phyloP scores from a whole-genome alignment of 257 asterid species.

The Penstemon davidsonii region DNA sequence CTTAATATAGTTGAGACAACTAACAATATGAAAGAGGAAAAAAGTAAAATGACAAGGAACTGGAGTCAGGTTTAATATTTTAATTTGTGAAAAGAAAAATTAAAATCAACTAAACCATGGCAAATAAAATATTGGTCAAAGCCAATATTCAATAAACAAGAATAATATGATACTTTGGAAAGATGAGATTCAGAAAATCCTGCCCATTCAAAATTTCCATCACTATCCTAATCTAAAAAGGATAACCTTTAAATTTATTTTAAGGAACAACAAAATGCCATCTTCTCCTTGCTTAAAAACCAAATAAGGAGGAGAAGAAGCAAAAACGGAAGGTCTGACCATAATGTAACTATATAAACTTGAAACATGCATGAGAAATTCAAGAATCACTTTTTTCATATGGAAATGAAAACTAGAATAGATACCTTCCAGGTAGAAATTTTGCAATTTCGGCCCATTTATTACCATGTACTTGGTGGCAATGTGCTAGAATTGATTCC shows the following conservation, averaged over 20 bases:
- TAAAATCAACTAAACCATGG: background rate
- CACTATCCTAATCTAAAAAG: background rate
- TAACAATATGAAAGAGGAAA: background rate
- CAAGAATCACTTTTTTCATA: background rate
- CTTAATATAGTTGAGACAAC: background rate
- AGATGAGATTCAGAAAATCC: constrained; percentile 15
- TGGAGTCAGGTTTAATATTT: background rate
- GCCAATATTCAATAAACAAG: background rate
- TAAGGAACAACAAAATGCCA: background rate
- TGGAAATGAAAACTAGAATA: constrained; percentile 20
- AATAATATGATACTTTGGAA: constrained; percentile 10
- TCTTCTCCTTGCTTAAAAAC: constrained; percentile 3
- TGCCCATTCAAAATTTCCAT: constrained; percentile 5
- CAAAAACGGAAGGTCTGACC: background rate
- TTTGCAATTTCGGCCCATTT: constrained; percentile 84
- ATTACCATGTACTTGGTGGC: constrained; percentile 66
- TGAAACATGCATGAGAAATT: constrained; percentile 7
- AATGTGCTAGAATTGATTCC: constrained; percentile 47
- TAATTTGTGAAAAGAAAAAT: background rate
- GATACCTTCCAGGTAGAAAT: constrained; percentile 83
- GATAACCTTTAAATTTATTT: background rate
- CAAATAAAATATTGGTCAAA: background rate
- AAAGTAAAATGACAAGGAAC: background rate
- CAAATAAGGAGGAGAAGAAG: background rate
- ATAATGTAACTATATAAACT: too few species aligned